phyloP scores from a whole-genome alignment of 106 monocot species.

The Narthecium ossifragum region DNA sequence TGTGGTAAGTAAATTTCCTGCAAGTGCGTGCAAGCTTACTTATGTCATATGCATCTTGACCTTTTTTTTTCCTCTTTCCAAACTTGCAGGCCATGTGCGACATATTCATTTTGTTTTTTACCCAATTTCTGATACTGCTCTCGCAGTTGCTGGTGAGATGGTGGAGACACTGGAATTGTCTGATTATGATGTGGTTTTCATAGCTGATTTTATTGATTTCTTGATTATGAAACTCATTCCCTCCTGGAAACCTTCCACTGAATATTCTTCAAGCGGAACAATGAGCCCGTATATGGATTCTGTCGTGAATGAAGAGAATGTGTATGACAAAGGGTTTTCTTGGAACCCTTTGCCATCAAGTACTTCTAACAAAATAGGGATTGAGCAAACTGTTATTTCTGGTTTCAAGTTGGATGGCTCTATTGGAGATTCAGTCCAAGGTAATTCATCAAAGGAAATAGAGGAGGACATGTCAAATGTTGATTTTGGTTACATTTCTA shows the following conservation, averaged over 20 bases:
- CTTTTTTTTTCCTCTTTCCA: neutral
- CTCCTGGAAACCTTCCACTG: constrained; percentile 27
- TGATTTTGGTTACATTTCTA: constrained; percentile 8
- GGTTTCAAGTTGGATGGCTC: constrained; percentile 6
- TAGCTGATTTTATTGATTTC: constrained; percentile 65
- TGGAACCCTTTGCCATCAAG: constrained; percentile 12
- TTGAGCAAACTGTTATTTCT: constrained; percentile 12
- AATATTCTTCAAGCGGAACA: constrained; percentile 18
- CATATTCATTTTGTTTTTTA: constrained; percentile 53
- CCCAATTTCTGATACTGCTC: constrained; percentile 52
- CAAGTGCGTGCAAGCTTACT: neutral
- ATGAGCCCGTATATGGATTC: constrained; percentile 10
- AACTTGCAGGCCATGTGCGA: constrained; percentile 24
- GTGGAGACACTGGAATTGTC: constrained; percentile 42
- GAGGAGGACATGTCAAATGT: constrained; percentile 1
- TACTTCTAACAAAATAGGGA: neutral
- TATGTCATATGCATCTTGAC: neutral
- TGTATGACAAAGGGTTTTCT: neutral
- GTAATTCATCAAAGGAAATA: constrained; percentile 3
- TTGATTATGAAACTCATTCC: constrained; percentile 49
- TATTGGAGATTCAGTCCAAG: neutral
- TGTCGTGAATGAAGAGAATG: neutral
- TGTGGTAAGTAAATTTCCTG: constrained; percentile 24
- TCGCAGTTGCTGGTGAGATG: constrained; percentile 58
- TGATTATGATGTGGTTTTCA: constrained; percentile 51